A percentile compares a stretch with the other conserved stretches of the same genome.
Evolutionary conservation across 495 filamentous ascomycete genomes (phyloP).

Genomic region (Pseudomonodictys pantanalensis): DNA sequence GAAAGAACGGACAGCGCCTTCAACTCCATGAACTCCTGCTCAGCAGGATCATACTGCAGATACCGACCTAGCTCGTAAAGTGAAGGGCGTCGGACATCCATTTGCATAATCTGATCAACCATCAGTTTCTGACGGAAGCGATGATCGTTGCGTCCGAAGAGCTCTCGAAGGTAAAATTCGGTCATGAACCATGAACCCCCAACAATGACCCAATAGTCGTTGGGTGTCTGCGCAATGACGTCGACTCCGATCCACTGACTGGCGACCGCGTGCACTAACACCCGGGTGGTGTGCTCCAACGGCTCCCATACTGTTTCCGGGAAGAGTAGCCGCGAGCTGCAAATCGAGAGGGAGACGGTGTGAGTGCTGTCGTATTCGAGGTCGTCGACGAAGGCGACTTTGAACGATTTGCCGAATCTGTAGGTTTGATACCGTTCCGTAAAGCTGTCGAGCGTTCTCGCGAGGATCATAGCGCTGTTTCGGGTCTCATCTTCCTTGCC

Average conservation of each 20-base stretch:
- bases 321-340: constrained; percentile 81
- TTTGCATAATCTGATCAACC: constrained; percentile 74
- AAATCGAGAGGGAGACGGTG: constrained; percentile 80
- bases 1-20: constrained; percentile 91
- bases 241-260: constrained; percentile 91
- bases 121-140: constrained; percentile 84
- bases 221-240: constrained; percentile 72
- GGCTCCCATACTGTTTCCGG: constrained; percentile 77
- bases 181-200: constrained; percentile 93
- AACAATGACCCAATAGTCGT: constrained; percentile 88
- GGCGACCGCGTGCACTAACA: constrained; percentile 78
- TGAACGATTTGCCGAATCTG: constrained; percentile 75
- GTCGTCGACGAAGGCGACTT: constrained; percentile 92
- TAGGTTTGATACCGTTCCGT: constrained; percentile 80
- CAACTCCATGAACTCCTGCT: constrained; percentile 82
- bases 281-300: constrained; percentile 72
- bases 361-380: constrained; percentile 66
- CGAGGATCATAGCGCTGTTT: constrained; percentile 76
- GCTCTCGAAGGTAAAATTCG: constrained; percentile 78
- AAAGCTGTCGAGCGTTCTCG: constrained; percentile 80
- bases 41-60: constrained; percentile 73
- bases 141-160: constrained; percentile 94
- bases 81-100: constrained; percentile 79
- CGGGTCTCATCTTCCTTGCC: constrained; percentile 72
- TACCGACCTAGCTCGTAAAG: constrained; percentile 74